A percentile compares a stretch with the other conserved stretches of the same genome.
These are phyloP conservation scores for Graphilbum fragrans DNA, from an alignment of 2,329 filamentous ascomycete genomes.

Conservation along the genomic window DNA sequence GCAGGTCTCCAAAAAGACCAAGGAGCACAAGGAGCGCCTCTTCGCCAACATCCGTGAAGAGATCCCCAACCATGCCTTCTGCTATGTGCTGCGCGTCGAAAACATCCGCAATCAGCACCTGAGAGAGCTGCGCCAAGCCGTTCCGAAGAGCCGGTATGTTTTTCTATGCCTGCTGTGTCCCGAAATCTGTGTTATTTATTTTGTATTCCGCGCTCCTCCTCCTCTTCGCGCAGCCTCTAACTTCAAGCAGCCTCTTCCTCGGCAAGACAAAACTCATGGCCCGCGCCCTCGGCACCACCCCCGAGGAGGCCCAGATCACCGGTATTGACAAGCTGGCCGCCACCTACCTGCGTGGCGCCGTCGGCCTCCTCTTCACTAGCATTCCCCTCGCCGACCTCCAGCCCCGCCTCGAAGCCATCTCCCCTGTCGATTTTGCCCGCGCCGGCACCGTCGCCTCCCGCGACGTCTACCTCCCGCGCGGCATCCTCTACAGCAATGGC, in stretches of 20 bases:
- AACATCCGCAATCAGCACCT: slow-evolving; percentile 98
- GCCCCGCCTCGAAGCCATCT: slow-evolving; percentile 59
- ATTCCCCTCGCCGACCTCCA: slow-evolving; percentile 51
- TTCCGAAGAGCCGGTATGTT: slow-evolving; percentile 68
- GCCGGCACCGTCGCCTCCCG: slow-evolving; percentile 67
- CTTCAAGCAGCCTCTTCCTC: slow-evolving; percentile 70
- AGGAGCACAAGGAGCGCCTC: slow-evolving; percentile 82
- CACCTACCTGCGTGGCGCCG: slow-evolving; percentile 52
- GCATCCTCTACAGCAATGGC: slow-evolving; percentile 67
- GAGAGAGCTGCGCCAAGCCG: slow-evolving; percentile 77
- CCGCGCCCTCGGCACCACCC: slow-evolving; percentile 72
- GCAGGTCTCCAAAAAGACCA: slow-evolving; percentile 82
- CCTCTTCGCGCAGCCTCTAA: not conserved
- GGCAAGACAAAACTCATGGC: slow-evolving; percentile 99
- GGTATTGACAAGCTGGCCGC: slow-evolving; percentile 59
- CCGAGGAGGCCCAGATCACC: slow-evolving; percentile 68
- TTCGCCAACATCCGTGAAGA: slow-evolving; percentile 81
- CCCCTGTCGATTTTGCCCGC: slow-evolving; percentile 79
- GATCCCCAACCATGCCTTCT: slow-evolving; percentile 74
- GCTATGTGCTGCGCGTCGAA: slow-evolving; percentile 87
- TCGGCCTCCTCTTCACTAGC: slow-evolving; percentile 85
- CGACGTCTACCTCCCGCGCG: slow-evolving; percentile 68
- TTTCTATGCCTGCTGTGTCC: not conserved
- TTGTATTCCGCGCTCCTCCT: not conserved
- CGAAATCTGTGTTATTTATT: slow-evolving; percentile 3